These are phyloP conservation scores for Choiromyces venosus DNA, from an alignment of 495 filamentous ascomycete species.

Conservation along the genomic window DNA sequence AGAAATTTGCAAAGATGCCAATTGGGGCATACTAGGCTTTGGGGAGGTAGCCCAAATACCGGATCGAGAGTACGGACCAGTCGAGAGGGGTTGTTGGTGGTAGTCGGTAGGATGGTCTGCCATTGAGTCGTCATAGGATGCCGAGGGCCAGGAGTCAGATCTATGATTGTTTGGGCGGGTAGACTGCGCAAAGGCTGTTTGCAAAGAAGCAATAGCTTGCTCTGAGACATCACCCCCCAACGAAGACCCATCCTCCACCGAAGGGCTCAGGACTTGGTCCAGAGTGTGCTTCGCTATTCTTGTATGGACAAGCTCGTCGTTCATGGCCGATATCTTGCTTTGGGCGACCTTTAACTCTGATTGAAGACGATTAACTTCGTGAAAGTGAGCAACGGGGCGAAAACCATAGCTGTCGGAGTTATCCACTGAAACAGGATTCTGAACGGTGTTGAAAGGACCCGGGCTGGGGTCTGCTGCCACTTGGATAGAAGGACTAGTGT, in stretches of 20 bases:
- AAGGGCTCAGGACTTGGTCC: constrained; percentile 61
- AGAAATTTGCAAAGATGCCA: constrained; percentile 27
- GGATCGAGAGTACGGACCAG: constrained; percentile 43
- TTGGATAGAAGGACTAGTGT: constrained; percentile 30
- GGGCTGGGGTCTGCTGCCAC: constrained; percentile 50
- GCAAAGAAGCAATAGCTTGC: constrained; percentile 52
- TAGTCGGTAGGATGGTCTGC: constrained; percentile 59
- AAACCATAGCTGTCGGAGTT: constrained; percentile 39
- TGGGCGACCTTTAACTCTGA: constrained; percentile 73
- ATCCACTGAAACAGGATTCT: constrained; percentile 28
- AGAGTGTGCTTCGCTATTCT: constrained; percentile 70
- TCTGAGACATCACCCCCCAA: constrained; percentile 55
- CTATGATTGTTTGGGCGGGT: constrained; percentile 51
- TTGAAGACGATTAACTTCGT: constrained; percentile 52
- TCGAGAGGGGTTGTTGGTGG: constrained; percentile 50
- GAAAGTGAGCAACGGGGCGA: constrained; percentile 38
- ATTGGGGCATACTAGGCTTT: constrained; percentile 29
- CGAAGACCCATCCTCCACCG: constrained; percentile 44
- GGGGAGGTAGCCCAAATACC: constrained; percentile 38
- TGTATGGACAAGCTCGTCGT: constrained; percentile 73
- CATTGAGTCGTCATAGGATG: constrained; percentile 62
- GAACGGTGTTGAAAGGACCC: constrained; percentile 53
- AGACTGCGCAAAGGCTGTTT: constrained; percentile 52
- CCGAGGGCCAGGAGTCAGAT: constrained; percentile 56
- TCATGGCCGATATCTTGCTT: constrained; percentile 71